Conservation (phyloP, 345 rosid genomes). For the Trapa bicornis region DNA sequence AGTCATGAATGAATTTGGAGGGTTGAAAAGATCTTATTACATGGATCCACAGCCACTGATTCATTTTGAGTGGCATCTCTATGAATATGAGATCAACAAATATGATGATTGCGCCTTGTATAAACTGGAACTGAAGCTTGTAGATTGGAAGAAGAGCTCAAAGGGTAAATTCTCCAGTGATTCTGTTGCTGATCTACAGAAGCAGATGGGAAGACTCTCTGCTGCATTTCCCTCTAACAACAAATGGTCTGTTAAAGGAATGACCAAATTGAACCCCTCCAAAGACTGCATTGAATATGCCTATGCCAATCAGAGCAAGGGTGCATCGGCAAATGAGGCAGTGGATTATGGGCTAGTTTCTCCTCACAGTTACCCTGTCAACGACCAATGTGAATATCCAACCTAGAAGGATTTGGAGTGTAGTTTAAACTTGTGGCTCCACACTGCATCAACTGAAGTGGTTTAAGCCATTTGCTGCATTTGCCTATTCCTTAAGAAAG, state of each 20-base stretch:
- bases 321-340: constrained; percentile 34
- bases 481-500: not conserved
- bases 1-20: constrained; percentile 84
- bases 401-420: constrained; percentile 15
- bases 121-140: constrained; percentile 87
- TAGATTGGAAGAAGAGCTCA: constrained; percentile 74
- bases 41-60: constrained; percentile 98
- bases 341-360: constrained; percentile 42
- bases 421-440: constrained; percentile 8
- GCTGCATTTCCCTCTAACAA: constrained; percentile 75
- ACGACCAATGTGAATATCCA: constrained; percentile 44
- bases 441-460: constrained; percentile 8
- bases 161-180: constrained; percentile 63
- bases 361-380: constrained; percentile 55
- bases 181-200: constrained; percentile 81
- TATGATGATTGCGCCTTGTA: constrained; percentile 91
- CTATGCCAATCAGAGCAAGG: constrained; percentile 30
- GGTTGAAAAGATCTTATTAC: constrained; percentile 91
- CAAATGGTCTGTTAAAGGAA: constrained; percentile 60
- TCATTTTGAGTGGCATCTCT: constrained; percentile 95
- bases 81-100: constrained; percentile 88
- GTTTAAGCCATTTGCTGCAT: constrained; percentile 7
- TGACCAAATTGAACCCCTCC: constrained; percentile 32
- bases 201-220: constrained; percentile 86
- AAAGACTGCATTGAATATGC: constrained; percentile 27